Evolutionary conservation across 768 basidiomycete genomes (phyloP).

Genomic region (Amanita fuliginea): DNA sequence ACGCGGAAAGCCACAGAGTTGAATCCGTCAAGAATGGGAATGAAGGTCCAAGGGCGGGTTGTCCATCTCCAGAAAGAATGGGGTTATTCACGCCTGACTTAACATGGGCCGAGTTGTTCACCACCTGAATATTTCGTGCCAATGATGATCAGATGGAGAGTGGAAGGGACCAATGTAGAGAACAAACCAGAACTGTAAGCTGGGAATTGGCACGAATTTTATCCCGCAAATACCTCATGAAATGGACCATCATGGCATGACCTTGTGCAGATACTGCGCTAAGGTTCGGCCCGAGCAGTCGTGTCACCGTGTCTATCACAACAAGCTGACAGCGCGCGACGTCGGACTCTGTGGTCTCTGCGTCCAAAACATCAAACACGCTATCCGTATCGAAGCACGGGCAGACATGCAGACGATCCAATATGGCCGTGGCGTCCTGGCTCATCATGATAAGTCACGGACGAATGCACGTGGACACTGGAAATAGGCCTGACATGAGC

Average conservation of each 20-base stretch:
- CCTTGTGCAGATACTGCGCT: conserved; percentile 63
- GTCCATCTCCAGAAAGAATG: conserved; percentile 22
- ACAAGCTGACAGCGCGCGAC: conserved; percentile 23
- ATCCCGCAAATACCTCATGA: conserved; percentile 54
- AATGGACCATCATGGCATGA: conserved; percentile 60
- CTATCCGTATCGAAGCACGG: conserved; percentile 47
- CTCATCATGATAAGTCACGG: conserved; percentile 4
- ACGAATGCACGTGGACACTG: background rate
- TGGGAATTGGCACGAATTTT: conserved; percentile 33
- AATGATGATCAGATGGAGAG: background rate
- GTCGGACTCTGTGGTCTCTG: too few species aligned
- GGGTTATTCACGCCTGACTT: conserved; percentile 9
- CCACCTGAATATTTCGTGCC: conserved; percentile 33
- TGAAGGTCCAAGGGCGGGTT: conserved; percentile 68
- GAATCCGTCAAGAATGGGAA: conserved; percentile 65
- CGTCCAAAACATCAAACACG: conserved; percentile 33
- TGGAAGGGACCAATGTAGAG: conserved; percentile 6
- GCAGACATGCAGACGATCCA: conserved; percentile 51
- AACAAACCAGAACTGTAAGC: conserved; percentile 39
- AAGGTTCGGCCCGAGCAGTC: conserved; percentile 51
- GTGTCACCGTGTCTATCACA: conserved; percentile 57
- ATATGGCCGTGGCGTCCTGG: conserved; percentile 18
- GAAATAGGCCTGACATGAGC: conserved; percentile 10
- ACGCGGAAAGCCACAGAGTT: conserved; percentile 55
- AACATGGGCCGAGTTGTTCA: conserved; percentile 42